Conservation (phyloP, 441 rosid species). For the Erodium texanum region DNA sequence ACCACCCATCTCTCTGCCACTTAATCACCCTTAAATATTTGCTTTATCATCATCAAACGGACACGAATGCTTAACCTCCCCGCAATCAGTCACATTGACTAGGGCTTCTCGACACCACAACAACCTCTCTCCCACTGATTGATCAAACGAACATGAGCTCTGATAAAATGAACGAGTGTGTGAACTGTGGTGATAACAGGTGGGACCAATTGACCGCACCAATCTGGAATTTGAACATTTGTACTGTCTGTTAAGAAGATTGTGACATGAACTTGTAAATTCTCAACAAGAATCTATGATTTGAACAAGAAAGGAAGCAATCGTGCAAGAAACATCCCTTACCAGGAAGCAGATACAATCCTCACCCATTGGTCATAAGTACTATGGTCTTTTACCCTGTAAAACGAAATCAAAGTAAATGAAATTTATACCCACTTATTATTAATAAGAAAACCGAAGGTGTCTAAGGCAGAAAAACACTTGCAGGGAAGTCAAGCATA, state of each 20-base stretch:
- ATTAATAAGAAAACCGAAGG: background rate
- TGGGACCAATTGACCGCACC: background rate
- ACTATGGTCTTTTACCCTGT: slow-evolving; percentile 1
- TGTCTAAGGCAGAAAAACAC: background rate
- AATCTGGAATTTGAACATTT: background rate
- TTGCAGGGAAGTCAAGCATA: background rate
- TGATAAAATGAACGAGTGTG: background rate
- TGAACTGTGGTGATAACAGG: background rate
- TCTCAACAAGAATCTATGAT: background rate
- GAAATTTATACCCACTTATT: background rate
- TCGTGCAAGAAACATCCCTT: background rate
- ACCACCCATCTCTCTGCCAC: background rate
- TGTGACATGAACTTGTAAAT: background rate
- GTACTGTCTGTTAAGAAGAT: background rate
- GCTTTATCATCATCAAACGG: background rate
- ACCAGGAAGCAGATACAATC: background rate
- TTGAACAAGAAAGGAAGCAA: background rate
- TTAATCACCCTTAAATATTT: background rate
- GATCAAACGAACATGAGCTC: background rate
- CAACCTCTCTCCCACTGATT: background rate
- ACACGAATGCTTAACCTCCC: background rate
- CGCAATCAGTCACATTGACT: background rate
- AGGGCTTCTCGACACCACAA: too few species aligned
- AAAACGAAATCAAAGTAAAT: background rate
- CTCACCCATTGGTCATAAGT: background rate